Evolutionary conservation across 495 filamentous ascomycete genomes (phyloP), one percentile per base, ranked within the genome.

Genomic region (Penicillium crystallinum): DNA sequence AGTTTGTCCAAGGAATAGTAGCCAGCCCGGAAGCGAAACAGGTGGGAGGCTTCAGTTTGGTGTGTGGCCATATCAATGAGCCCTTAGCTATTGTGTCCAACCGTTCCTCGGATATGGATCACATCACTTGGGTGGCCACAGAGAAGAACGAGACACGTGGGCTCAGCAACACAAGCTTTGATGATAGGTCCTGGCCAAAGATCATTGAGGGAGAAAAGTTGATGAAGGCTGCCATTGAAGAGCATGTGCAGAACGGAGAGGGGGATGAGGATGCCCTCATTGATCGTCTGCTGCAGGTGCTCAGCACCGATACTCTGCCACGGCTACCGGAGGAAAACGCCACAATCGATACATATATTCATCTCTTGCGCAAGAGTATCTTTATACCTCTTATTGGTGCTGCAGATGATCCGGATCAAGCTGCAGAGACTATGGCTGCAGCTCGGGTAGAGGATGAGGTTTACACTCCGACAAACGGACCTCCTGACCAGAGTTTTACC

Each of bases 41-140:
- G 41, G 88, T 96, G 1, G 95, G 95, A 7, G 95, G 93, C 0
- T 97, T 97, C 72, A 95, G 85, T 41, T 76, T 98, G n/a, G 69
- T 95, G 12, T 96, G 90, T 67, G 93, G 93, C 6, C 81, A 84
- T 52, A 67, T 96, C 50, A 80, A 84, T 25, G 81, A 90, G 62
- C 85, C 86, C 5, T 64, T 98, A 41, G 89, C 89, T 17, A 84
- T 97, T 53, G 81, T 98, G 37, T 93, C 88, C 38, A 98, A 98
- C 64, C 84, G 93, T n/a, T 85, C 85, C 3, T 71, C 80, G 45
- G 52, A 64, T 29, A 64, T 75, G 57, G 81, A 84, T 23, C 63
- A 71, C 7, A 64, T 74, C 49, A 76, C 82, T 14, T 90, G 89
- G 86, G 82, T 97, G 29, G 82, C 78, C 10, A 75, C 75, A 3